Base-by-base conservation (phyloP, 768 basidiomycete genomes). In the Tremella mesenterica region DNA sequence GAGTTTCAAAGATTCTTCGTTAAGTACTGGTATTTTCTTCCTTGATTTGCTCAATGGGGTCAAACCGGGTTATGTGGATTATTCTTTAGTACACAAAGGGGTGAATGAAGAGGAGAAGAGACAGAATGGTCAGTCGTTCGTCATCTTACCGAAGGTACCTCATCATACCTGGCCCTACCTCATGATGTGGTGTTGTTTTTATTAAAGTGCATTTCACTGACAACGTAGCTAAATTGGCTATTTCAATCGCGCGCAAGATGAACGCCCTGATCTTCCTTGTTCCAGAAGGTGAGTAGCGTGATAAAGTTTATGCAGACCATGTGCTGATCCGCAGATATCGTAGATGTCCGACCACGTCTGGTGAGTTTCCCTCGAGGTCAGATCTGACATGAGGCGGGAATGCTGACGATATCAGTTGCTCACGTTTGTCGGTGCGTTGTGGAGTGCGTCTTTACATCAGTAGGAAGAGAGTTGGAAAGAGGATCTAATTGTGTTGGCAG, bases 171-270 rank as follows among this genome's bases (percentile, higher is more conserved):
- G n/a, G n/a, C n/a, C n/a, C n/a, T n/a, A n/a, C n/a, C n/a, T n/a
- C n/a, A n/a, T 39, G 26, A 39, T 12, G 6, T 31, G 49, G 7
- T 18, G 49, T 10, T 20, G 26, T 23, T 5, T 34, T 39, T 23
- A 48, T 28, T 23, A 31, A 4, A n/a, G 20, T 20, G 23, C 27
- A 10, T 52, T 18, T 14, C 26, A 2, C 33, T 30, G 30, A 33
- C 26, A 34, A 18, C 53, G 7, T 58, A 95, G 92, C 92, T 14
- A 96, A 96, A 81, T 75, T 96, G 59, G 93, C 90, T 7, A 96
- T 97, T 63, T 96, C 93, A 2, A 96, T 97, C 63, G 92, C 93
- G n/a, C 80, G 93, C 67, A 97, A 97, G 80, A 85, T 92, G 84
- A 88, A 89, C 50, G 88, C 88, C 4, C 74, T 95, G 63, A 96